Evolutionary conservation across 2,329 filamentous ascomycete species (phyloP).

Genomic region (Penicillium sumatraense): DNA sequence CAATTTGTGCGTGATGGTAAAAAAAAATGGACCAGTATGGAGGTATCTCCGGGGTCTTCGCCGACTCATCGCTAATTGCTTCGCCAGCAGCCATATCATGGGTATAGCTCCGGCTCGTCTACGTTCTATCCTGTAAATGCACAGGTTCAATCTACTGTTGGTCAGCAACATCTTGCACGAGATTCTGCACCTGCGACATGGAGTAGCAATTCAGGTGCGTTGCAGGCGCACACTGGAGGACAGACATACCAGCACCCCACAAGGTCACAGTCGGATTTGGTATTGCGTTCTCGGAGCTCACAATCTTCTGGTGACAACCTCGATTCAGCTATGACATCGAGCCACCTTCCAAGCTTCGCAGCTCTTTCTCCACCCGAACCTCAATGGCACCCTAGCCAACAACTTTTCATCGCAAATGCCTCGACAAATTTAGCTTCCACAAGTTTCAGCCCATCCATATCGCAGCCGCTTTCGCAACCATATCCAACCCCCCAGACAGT

Average conservation of each 20-base stretch:
- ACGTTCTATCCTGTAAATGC: neutral
- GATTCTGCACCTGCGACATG: neutral
- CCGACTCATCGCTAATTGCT: neutral
- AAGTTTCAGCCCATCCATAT: constrained; percentile 1
- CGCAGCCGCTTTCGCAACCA: constrained; percentile 11
- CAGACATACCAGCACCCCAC: constrained; percentile 6
- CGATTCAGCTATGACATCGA: neutral
- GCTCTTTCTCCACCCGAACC: constrained; percentile 12
- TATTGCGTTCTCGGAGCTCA: constrained; percentile 1
- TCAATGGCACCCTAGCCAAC: constrained; percentile 20
- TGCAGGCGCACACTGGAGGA: constrained; percentile 2
- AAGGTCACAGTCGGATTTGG: constrained; percentile 2
- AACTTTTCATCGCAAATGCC: neutral
- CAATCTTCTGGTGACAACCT: neutral
- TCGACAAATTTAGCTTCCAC: neutral
- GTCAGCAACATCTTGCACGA: neutral
- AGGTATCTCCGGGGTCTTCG: neutral
- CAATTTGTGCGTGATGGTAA: neutral
- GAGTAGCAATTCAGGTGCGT: neutral
- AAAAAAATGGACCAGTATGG: neutral
- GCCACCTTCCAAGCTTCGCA: neutral
- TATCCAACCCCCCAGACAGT: constrained; percentile 6
- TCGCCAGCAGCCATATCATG: neutral
- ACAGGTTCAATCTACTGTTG: neutral
- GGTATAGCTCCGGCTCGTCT: neutral